Evolutionary conservation across 2,329 filamentous ascomycete genomes (phyloP).

Genomic region (Alternaria angustiovoidea): DNA sequence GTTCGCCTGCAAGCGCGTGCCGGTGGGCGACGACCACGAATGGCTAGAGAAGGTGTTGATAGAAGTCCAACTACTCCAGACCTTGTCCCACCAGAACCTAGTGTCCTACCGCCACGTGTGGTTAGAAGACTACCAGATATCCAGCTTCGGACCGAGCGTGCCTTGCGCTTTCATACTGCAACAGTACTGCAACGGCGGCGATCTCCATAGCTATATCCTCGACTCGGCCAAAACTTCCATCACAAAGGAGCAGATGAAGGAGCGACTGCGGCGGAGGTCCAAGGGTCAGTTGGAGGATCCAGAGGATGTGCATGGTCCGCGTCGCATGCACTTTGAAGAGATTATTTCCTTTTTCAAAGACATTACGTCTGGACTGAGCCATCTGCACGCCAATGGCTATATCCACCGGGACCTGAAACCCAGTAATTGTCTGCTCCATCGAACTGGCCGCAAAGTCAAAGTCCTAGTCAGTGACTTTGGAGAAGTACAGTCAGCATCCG

Average conservation of each 20-base stretch:
- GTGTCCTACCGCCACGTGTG: constrained; percentile 98
- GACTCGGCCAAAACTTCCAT: constrained; percentile 67
- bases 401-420: constrained; percentile 97
- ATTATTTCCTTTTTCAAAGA: constrained; percentile 98
- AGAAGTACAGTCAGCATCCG: constrained; percentile 87
- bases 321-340: constrained; percentile 78
- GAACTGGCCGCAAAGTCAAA: constrained; percentile 72
- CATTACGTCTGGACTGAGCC: constrained; percentile 88
- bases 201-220: constrained; percentile 87
- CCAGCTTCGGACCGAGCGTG: constrained; percentile 85
- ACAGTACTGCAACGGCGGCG: constrained; percentile 95
- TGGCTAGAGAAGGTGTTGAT: constrained; percentile 95
- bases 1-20: constrained; percentile 96
- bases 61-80: constrained; percentile 91
- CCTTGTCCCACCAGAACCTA: constrained; percentile 90
- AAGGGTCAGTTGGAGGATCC: constrained; percentile 76
- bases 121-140: constrained; percentile 88
- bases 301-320: constrained; percentile 59
- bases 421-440: constrained; percentile 90
- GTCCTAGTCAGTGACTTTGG: constrained; percentile 98
- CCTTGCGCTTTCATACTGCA: constrained; percentile 97
- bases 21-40: constrained; percentile 88
- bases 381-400: constrained; percentile 89
- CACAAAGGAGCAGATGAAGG: constrained; percentile 87
- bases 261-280: constrained; percentile 82